Evolutionary conservation across 768 basidiomycete species (phyloP).

Genomic region (Leccinum incarnatum): DNA sequence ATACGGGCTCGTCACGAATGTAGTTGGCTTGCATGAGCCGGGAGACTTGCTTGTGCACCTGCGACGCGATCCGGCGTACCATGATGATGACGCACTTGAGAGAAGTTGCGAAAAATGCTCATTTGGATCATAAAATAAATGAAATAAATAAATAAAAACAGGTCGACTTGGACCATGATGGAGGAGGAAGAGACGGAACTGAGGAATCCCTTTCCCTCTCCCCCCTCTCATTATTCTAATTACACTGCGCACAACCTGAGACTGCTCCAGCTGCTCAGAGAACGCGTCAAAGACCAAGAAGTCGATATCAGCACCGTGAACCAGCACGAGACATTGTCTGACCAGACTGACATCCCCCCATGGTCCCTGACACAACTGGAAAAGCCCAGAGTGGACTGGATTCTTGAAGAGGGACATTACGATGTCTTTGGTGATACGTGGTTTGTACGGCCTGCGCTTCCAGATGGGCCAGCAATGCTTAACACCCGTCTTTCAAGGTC

Average conservation of each 20-base stretch:
- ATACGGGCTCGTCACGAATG: slow-evolving; percentile 65
- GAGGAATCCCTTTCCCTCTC: slow-evolving; percentile 86
- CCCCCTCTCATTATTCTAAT: slow-evolving; percentile 78
- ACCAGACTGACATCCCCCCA: slow-evolving; percentile 72
- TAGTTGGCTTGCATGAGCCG: slow-evolving; percentile 70
- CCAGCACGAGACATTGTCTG: slow-evolving; percentile 64
- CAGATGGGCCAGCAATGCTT: slow-evolving; percentile 11
- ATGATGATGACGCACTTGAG: slow-evolving; percentile 33
- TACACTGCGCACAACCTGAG: slow-evolving; percentile 74
- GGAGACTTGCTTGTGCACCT: slow-evolving; percentile 86
- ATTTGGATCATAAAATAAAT: not conserved
- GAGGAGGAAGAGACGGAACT: slow-evolving; percentile 73
- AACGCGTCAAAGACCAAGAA: slow-evolving; percentile 43
- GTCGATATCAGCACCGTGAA: slow-evolving; percentile 38
- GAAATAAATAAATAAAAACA: not conserved
- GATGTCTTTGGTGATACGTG: slow-evolving; percentile 85
- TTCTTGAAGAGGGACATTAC: slow-evolving; percentile 80
- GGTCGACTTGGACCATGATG: slow-evolving; percentile 15
- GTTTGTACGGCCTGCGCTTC: slow-evolving; percentile 59
- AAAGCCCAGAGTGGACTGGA: slow-evolving; percentile 89
- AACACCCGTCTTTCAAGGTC: slow-evolving; percentile 46
- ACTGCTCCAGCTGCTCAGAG: slow-evolving; percentile 59
- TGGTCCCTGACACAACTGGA: slow-evolving; percentile 77
- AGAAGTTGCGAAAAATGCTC: too few relatives aligned
- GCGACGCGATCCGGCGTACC: slow-evolving; percentile 79